Evolutionary conservation across 331 rosid species (phyloP), one percentile per base, ranked within the genome.

Genomic region (Acacia pycnantha): DNA sequence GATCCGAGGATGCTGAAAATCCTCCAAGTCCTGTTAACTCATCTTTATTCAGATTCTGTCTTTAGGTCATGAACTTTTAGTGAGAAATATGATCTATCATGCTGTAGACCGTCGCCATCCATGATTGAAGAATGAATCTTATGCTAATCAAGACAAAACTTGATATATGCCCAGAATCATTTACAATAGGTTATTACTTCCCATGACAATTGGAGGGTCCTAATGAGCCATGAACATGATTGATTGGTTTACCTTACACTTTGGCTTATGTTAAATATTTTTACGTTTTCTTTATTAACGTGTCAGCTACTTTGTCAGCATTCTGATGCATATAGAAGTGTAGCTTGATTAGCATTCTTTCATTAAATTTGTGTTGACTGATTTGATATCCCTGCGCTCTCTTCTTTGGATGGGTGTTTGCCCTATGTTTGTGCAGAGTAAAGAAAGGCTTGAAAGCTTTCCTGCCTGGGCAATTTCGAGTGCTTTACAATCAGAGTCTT

Each of bases 381-480:
- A 9, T 6, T 3, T 18, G 9, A 6, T 44, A 9, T 43, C 44
- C 5, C 0, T 56, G 1, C 37, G 2, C 46, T n/a, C 65, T 43
- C 15, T 26, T 1, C 31, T 44, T 33, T 41, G 72, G 70, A 46
- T 76, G 59, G 51, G 31, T 80, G 12, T 26, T 62, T 50, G 4
- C 56, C 44, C 41, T 59, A 4, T 80, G 62, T 51, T 72, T 51
- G 72, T 65, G 40, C 91, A 93, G 99, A 77, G 84, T 79, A 74
- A 2, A 78, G 92, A 85, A 82, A 89, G 83, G 84, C 91, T 91
- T 83, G 88, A 88, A 66, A 89, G 85, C 78, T 92, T 93, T 84
- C 79, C 92, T 76, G 59, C 35, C 56, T 93, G 98, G 99, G 88
- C 92, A 73, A 79, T 89, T 80, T 82, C 92, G 51, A 82, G 90